Base-by-base conservation (phyloP, 108 stramenopile species). In the Discostella pseudostelligera region DNA sequence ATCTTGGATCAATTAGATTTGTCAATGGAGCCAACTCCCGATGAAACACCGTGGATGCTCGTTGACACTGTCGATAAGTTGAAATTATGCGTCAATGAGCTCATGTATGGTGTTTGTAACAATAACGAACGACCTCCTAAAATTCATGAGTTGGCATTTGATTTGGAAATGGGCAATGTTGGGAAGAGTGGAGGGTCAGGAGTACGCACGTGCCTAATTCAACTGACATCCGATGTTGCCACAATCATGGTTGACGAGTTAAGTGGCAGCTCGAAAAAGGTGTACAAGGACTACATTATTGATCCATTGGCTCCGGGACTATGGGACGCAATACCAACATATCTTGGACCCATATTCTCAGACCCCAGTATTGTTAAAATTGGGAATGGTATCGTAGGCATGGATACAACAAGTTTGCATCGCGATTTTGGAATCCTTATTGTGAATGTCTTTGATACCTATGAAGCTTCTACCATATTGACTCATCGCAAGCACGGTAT, bases 371-470 rank as follows among this genome's bases (percentile, higher is more conserved):
- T 97, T 65, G 89, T 96, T 24, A 98, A 98, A 70, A 89, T 98
- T 64, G 95, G 96, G 8, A 96, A 98, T 69, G 86, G 85, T 6
- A 86, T 97, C 36, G 79, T 81, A 19, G 92, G 94, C 3, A 71
- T 88, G 69, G 97, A 98, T 73, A 66, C 95, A 1, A 79, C 77
- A 16, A 87, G 85, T 51, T 75, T 98, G 13, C 94, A 98, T 65
- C 85, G 95, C 8, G 96, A 98, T 82, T 95, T 96, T 59, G 96
- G 96, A 2, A 84, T 96, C 25, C 81, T 96, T 71, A 79, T 97
- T 14, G 83, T 96, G 8, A 97, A 97, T 82, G 85, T 80, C 37
- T 97, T 97, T 74, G 97, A 98, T 74, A 98, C 97, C 1, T 86
- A 82, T 42, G 87, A 89, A 53, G 93, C 93, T 22, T 88, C 93